phyloP scores from a whole-genome alignment of 139 green algal genomes.

The Desmodesmus armatus region DNA sequence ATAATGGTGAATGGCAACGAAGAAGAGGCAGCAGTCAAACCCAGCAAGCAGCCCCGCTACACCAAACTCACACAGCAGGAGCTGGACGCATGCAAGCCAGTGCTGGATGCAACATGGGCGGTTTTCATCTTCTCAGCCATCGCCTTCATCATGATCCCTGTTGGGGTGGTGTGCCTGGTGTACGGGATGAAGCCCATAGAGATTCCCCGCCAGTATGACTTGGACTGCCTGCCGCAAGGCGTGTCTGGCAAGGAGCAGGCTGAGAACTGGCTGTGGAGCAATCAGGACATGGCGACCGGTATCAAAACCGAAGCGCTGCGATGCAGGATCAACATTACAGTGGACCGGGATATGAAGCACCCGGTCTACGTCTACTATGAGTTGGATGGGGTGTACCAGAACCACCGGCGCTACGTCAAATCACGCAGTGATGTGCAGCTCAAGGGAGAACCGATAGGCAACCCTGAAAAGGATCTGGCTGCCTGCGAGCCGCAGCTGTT shows the following conservation, averaged over 20 bases:
- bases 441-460: slow-evolving; percentile 61
- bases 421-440: slow-evolving; percentile 84
- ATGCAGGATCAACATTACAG: slow-evolving; percentile 64
- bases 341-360: slow-evolving; percentile 62
- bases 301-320: slow-evolving; percentile 34
- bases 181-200: slow-evolving; percentile 70
- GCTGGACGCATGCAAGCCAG: slow-evolving; percentile 80
- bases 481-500: slow-evolving; percentile 35
- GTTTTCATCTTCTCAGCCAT: slow-evolving; percentile 78
- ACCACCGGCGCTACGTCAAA: slow-evolving; percentile 90
- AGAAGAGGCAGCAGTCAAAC: neutral
- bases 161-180: slow-evolving; percentile 72
- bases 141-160: slow-evolving; percentile 77
- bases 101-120: slow-evolving; percentile 83
- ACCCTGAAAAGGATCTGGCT: slow-evolving; percentile 45
- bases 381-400: slow-evolving; percentile 92
- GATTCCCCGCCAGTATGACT: slow-evolving; percentile 67
- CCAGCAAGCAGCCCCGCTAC: slow-evolving; percentile 53
- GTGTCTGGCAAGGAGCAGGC: neutral
- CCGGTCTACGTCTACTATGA: slow-evolving; percentile 95
- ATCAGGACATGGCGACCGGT: neutral
- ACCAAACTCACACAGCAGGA: slow-evolving; percentile 86
- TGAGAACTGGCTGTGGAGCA: neutral
- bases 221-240: slow-evolving; percentile 54
- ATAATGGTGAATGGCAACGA: too few species aligned